Conservation (phyloP, 805 yeast species). For the Cyberlindnera misumaiensis region DNA sequence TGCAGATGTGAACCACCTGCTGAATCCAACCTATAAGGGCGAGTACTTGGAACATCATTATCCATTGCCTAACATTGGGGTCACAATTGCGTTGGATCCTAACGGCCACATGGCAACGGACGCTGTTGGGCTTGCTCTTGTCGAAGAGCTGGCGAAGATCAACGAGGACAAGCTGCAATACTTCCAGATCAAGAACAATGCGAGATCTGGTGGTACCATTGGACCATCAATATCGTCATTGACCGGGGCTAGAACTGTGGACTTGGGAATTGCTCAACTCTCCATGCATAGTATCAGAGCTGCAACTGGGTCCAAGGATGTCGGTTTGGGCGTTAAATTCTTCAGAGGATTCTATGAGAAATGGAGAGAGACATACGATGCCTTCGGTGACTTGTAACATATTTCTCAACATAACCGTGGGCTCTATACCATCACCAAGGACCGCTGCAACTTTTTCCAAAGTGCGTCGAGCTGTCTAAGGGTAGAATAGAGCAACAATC, state of each 20-base stretch:
- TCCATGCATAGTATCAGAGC: constrained; percentile 87
- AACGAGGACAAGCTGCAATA: constrained; percentile 66
- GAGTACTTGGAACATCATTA: constrained; percentile 73
- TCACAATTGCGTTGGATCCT: constrained; percentile 65
- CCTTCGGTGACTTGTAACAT: constrained; percentile 40
- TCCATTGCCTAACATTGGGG: constrained; percentile 74
- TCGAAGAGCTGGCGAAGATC: constrained; percentile 59
- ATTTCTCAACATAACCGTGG: neutral
- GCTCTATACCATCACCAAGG: no score
- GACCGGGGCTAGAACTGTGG: constrained; percentile 72
- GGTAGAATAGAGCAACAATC: no score
- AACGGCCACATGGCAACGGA: constrained; percentile 84
- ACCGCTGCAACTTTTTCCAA: no score
- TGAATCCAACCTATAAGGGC: constrained; percentile 68
- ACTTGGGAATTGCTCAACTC: constrained; percentile 75
- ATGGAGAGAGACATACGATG: constrained; percentile 57
- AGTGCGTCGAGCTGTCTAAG: no score
- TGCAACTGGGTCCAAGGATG: constrained; percentile 69
- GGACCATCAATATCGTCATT: constrained; percentile 64
- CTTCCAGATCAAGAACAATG: constrained; percentile 82
- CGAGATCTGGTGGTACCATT: constrained; percentile 84
- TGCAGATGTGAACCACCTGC: constrained; percentile 79
- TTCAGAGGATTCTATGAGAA: constrained; percentile 61
- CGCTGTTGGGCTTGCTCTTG: constrained; percentile 60
- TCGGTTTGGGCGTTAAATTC: constrained; percentile 66